phyloP scores from a whole-genome alignment of 495 filamentous ascomycete species.

The Hypomontagnella monticulosa region DNA sequence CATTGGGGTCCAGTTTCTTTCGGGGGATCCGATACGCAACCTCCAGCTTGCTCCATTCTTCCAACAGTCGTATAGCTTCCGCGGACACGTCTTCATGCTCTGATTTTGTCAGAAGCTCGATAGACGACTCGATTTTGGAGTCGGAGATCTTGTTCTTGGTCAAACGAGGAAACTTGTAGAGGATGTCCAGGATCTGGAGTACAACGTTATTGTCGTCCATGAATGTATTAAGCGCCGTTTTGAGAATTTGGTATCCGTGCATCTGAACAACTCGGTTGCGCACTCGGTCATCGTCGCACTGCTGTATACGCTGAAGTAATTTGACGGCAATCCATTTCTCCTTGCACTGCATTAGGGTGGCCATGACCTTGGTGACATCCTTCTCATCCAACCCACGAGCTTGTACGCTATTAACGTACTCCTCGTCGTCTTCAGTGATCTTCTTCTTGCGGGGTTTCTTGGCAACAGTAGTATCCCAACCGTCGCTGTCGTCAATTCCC shows the following conservation, averaged over 20 bases:
- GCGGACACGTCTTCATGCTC: constrained; percentile 79
- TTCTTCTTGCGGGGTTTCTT: constrained; percentile 95
- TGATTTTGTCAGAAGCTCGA: constrained; percentile 72
- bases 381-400: constrained; percentile 85
- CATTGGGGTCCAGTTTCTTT: constrained; percentile 62
- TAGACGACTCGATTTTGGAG: constrained; percentile 90
- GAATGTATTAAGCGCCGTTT: constrained; percentile 82
- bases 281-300: constrained; percentile 87
- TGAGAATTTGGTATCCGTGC: constrained; percentile 96
- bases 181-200: constrained; percentile 87
- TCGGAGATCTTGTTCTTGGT: constrained; percentile 98
- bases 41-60: constrained; percentile 88
- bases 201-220: constrained; percentile 89
- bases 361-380: constrained; percentile 97
- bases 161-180: constrained; percentile 87
- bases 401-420: constrained; percentile 91
- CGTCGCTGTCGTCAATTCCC: constrained; percentile 91
- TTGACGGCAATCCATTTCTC: constrained; percentile 99
- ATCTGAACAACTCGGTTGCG: constrained; percentile 90
- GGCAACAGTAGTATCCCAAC: constrained; percentile 88
- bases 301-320: constrained; percentile 87
- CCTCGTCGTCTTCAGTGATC: constrained; percentile 92
- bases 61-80: constrained; percentile 75
- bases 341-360: constrained; percentile 96
- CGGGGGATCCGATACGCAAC: constrained; percentile 96